Percentiles rank a stretch among this genome's conserved stretches.
phyloP scores from a whole-genome alignment of 441 rosid species.

The Francoa sonchifolia region DNA sequence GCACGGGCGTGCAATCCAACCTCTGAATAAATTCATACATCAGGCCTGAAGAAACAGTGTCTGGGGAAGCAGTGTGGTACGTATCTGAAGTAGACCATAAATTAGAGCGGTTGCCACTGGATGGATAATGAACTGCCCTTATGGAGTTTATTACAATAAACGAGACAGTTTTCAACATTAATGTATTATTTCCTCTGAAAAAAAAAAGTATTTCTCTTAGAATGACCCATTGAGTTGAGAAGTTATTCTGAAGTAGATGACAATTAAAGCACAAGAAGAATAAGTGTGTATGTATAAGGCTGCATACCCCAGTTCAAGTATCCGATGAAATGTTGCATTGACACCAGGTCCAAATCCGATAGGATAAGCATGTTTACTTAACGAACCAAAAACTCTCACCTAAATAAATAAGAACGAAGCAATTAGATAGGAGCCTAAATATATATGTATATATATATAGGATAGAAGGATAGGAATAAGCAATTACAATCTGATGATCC shows the following conservation, averaged over 20 bases:
- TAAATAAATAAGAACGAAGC: conserved; percentile 21
- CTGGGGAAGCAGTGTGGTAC: conserved; percentile 13
- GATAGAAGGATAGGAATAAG: conserved; percentile 8
- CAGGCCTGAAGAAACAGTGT: conserved; percentile 26
- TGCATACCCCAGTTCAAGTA: conserved; percentile 49
- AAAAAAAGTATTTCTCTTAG: conserved; percentile 9
- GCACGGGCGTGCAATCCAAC: conserved; percentile 22
- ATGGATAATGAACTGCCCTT: conserved; percentile 22
- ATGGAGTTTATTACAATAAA: conserved; percentile 43
- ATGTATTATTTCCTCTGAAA: conserved; percentile 34
- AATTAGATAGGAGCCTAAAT: no score
- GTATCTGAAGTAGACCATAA: conserved; percentile 11
- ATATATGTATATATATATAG: conserved; percentile 2
- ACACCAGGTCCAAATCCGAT: conserved; percentile 65
- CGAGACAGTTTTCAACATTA: conserved; percentile 48
- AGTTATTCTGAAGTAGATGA: neutral
- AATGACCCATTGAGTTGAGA: no score
- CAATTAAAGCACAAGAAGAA: conserved; percentile 2
- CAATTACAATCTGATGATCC: conserved; percentile 42
- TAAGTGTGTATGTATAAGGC: conserved; percentile 6
- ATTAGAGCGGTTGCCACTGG: conserved; percentile 11
- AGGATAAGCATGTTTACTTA: conserved; percentile 40
- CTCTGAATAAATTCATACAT: conserved; percentile 28
- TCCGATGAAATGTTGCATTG: conserved; percentile 64
- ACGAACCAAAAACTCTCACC: conserved; percentile 55